Evolutionary conservation across 331 rosid genomes (phyloP), one percentile per base, ranked within the genome.

Genomic region (Saraca asoca): DNA sequence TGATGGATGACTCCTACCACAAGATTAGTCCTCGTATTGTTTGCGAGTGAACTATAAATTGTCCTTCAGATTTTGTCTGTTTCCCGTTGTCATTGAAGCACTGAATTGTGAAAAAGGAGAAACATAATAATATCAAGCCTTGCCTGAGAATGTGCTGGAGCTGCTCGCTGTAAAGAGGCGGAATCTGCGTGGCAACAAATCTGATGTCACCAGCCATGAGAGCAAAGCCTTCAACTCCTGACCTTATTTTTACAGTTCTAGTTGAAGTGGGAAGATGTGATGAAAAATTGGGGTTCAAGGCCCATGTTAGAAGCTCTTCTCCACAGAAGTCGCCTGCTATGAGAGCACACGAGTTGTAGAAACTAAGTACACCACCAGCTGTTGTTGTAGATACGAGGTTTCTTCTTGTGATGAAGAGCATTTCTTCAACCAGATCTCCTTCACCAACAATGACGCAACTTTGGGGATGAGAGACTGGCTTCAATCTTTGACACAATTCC

Each of bases 221-320:
- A 35, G 96, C 92, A 72, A 86, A 94, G 39, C 89, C 97, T 72
- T 88, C 93, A 51, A 94, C 99, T 78, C 90, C 97, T 39, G 91
- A 71, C 45, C 66, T 73, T 39, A 96, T 66, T 73, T 75, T 75
- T 1, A 90, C 96, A 4, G 95, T 94, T 73, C 97, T 81, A 5
- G 88, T 85, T 51, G 97, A 94, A 46, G 57, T 66, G 4, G 97
- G 99, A 58, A 83, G 86, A 53, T 74, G 81, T 56, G 89, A 10
- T 45, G 97, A 58, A 41, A 91, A 77, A 53, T 64, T 61, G 12
- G 95, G 92, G 74, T 88, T 96, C 84, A 88, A 73, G 9, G 99
- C 96, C 98, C 96, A 93, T 44, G 91, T 84, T 52, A 93, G 83
- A 74, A 93, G 95, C 81, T 89, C 98, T 66, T 93, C 98, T 42